These are phyloP conservation scores for Caloboletus firmus DNA, from an alignment of 1,284 basidiomycete species.

Conservation along the genomic window DNA sequence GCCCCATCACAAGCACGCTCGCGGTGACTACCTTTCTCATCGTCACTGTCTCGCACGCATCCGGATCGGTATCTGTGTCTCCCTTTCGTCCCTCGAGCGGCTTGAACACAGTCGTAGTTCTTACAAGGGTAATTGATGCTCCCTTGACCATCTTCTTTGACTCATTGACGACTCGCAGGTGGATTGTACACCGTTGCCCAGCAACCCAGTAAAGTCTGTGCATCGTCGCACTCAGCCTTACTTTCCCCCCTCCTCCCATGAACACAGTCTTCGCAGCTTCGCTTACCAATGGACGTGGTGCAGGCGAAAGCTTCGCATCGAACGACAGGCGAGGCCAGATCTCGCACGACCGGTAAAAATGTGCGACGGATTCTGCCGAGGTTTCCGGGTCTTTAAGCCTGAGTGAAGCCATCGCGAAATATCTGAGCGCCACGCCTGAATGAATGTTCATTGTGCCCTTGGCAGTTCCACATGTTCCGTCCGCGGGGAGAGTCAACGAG, in stretches of 20 bases:
- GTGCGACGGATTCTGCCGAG: conserved; percentile 75
- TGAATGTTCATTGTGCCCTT: conserved; percentile 69
- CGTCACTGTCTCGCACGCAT: conserved; percentile 61
- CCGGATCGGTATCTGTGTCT: conserved; percentile 40
- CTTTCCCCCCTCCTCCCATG: conserved; percentile 63
- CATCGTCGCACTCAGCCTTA: conserved; percentile 72
- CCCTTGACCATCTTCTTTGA: conserved; percentile 74
- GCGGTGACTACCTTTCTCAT: conserved; percentile 67
- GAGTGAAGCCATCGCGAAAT: conserved; percentile 81
- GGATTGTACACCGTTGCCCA: conserved; percentile 79
- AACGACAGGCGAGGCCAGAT: conserved; percentile 83
- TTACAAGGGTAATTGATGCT: conserved; percentile 67
- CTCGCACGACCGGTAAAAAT: conserved; percentile 87
- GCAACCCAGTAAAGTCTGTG: conserved; percentile 84
- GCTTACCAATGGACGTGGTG: conserved; percentile 62
- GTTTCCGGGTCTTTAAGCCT: conserved; percentile 66
- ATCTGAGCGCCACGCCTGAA: conserved; percentile 67
- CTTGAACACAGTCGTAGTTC: conserved; percentile 71
- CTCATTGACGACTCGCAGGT: conserved; percentile 71
- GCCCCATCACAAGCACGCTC: conserved; percentile 64
- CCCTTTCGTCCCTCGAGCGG: conserved; percentile 43
- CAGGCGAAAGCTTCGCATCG: conserved; percentile 59
- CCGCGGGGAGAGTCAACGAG: conserved; percentile 70
- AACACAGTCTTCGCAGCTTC: conserved; percentile 60
- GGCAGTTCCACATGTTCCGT: conserved; percentile 56